phyloP scores from a whole-genome alignment of 768 basidiomycete species.

The Pholiota microspora region DNA sequence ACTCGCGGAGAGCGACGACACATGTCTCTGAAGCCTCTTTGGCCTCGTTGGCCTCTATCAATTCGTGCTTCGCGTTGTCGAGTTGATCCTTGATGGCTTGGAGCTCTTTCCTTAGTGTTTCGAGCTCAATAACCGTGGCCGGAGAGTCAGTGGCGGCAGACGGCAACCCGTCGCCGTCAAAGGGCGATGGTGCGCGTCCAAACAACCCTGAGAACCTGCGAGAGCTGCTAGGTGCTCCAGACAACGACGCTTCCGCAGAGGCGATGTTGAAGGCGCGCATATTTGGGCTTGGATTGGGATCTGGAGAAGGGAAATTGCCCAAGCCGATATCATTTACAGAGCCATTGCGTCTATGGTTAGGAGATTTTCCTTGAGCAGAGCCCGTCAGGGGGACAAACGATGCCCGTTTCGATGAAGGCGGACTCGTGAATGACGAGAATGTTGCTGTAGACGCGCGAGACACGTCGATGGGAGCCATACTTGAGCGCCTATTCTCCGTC shows the following conservation, averaged over 20 bases:
- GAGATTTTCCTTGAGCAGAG: slow-evolving; percentile 39
- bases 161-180: slow-evolving; percentile 29
- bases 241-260: slow-evolving; percentile 29
- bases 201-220: slow-evolving; percentile 53
- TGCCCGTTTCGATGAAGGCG: slow-evolving; percentile 62
- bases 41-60: slow-evolving; percentile 79
- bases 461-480: slow-evolving; percentile 54
- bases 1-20: slow-evolving; percentile 77
- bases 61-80: slow-evolving; percentile 61
- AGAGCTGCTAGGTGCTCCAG: slow-evolving; percentile 23
- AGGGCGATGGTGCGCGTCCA: slow-evolving; percentile 47
- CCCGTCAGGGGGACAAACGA: slow-evolving; percentile 76
- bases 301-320: slow-evolving; percentile 25
- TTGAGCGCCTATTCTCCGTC: slow-evolving; percentile 68
- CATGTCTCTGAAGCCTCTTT: slow-evolving; percentile 86
- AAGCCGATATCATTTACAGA: slow-evolving; percentile 67
- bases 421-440: slow-evolving; percentile 34
- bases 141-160: slow-evolving; percentile 6
- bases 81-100: slow-evolving; percentile 54
- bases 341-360: slow-evolving; percentile 66
- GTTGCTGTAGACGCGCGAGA: slow-evolving; percentile 41
- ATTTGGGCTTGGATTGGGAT: slow-evolving; percentile 33
- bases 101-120: slow-evolving; percentile 61
- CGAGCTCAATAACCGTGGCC: slow-evolving; percentile 40
- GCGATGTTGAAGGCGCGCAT: slow-evolving; percentile 29